Evolutionary conservation across 768 basidiomycete genomes (phyloP), one percentile per base, ranked within the genome.

Genomic region (Suillus sp.): DNA sequence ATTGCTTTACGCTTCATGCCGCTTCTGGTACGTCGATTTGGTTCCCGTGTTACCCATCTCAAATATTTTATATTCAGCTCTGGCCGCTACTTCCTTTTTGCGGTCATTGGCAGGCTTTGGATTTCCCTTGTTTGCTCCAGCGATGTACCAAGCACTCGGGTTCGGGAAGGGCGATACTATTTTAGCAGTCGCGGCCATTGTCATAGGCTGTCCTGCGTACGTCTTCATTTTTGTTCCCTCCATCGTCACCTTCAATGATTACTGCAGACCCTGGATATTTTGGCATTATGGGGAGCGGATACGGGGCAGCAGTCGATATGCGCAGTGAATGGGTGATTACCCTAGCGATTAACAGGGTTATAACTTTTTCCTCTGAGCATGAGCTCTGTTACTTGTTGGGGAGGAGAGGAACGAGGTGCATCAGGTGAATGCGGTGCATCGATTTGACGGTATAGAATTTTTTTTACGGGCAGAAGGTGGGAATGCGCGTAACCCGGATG

Each of bases 61-160:
- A 11, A 30, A n/a, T 59, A 63, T 30, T 56, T 53, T 59, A 20
- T 68, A 1, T 75, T 60, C 61, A 84, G 88, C 90, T 3, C 75
- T 93, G 13, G 90, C 89, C 0, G 88, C 89, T 0, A 84, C 85
- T 25, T 76, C 87, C 0, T 88, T 73, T 70, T 71, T 91, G 16
- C 85, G 91, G 27, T 85, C 87, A 0, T 60, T 91, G 0, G 84
- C 85, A 1, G 91, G 92, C 0, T 92, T 91, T 60, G 86, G 83
- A 1, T 92, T 94, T 70, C 92, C 92, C 2, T 75, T 93, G 16
- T 93, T 93, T 67, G 90, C 87, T 3, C 86, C 89, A 22, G 77
- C 82, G 43, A 89, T 92, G 85, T 92, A 84, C 73, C 72, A 78
- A 0, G 75, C 78, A 16, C 77, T 93, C 0, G 91, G 90, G 4